A percentile compares a stretch with the other conserved stretches of the same genome.
phyloP scores from a whole-genome alignment of 2,329 filamentous ascomycete genomes.

The Curvularia eragrostidis region DNA sequence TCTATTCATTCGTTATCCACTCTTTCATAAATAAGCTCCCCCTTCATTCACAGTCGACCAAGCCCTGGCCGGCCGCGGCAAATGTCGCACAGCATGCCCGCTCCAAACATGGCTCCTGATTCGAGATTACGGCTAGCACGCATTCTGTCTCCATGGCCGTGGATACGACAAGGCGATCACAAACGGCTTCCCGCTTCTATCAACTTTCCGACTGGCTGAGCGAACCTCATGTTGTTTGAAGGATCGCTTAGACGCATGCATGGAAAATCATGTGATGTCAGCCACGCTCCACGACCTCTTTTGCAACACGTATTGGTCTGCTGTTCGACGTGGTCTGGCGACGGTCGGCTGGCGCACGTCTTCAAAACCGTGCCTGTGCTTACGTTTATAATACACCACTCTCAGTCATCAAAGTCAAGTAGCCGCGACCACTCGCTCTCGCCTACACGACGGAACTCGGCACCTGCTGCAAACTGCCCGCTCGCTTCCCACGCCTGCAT shows the following conservation, averaged over 20 bases:
- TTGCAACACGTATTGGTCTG: not conserved
- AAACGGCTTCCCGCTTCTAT: slow-evolving; percentile 30
- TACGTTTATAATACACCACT: slow-evolving; percentile 1
- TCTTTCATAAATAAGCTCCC: slow-evolving; percentile 15
- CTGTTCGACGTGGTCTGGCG: not conserved
- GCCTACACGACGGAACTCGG: slow-evolving; percentile 62
- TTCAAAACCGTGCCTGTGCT: slow-evolving; percentile 1
- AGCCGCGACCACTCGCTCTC: slow-evolving; percentile 53
- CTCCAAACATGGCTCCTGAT: slow-evolving; percentile 20
- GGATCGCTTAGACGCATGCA: slow-evolving; percentile 43
- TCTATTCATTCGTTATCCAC: slow-evolving; percentile 11
- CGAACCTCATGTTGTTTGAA: slow-evolving; percentile 27
- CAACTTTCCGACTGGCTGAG: slow-evolving; percentile 41
- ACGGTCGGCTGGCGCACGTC: not conserved
- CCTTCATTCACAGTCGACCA: slow-evolving; percentile 31
- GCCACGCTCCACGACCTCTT: slow-evolving; percentile 4
- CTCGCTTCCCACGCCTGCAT: slow-evolving; percentile 93
- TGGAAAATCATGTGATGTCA: slow-evolving; percentile 36
- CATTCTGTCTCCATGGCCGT: slow-evolving; percentile 18
- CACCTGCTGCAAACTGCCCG: slow-evolving; percentile 90
- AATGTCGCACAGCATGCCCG: slow-evolving; percentile 34
- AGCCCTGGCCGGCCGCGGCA: not conserved
- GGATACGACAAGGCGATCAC: slow-evolving; percentile 30
- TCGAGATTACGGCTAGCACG: slow-evolving; percentile 21
- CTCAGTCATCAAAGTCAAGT: slow-evolving; percentile 48